A percentile compares a stretch with the other conserved stretches of the same genome.
Conservation (phyloP, 257 asterid genomes). For the Euphrasia confusa region DNA sequence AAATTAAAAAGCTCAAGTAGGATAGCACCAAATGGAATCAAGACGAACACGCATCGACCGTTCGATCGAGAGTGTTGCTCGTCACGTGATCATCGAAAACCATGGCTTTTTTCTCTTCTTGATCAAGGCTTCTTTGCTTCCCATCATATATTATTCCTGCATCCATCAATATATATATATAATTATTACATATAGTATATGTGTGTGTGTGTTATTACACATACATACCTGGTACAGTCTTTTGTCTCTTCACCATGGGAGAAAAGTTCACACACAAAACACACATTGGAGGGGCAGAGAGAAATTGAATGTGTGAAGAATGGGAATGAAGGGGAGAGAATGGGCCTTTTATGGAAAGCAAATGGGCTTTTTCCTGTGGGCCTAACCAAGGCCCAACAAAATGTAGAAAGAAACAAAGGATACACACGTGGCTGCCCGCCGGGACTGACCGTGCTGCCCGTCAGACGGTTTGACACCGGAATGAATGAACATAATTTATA, state of each 20-base stretch:
- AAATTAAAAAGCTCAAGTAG: slow-evolving; percentile 62
- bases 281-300: slow-evolving; percentile 16
- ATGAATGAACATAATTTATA: background rate
- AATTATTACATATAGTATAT: background rate
- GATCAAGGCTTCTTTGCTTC: slow-evolving; percentile 27
- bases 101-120: slow-evolving; percentile 21
- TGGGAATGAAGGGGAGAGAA: slow-evolving; percentile 27
- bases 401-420: slow-evolving; percentile 21
- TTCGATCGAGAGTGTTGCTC: slow-evolving; percentile 10
- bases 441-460: slow-evolving; percentile 32
- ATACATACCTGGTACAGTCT: slow-evolving; percentile 46
- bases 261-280: slow-evolving; percentile 22
- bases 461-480: background rate
- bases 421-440: slow-evolving; percentile 36
- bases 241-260: slow-evolving; percentile 23
- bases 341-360: slow-evolving; percentile 42
- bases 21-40: slow-evolving; percentile 59
- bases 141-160: slow-evolving; percentile 32
- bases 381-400: slow-evolving; percentile 59
- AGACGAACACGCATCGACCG: background rate
- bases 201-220: slow-evolving; percentile 10
- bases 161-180: background rate
- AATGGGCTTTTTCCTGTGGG: slow-evolving; percentile 49
- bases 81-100: slow-evolving; percentile 9
- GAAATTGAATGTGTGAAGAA: slow-evolving; percentile 19